phyloP scores from a whole-genome alignment of 2,329 filamentous ascomycete species.

The Fusarium mexicanum region DNA sequence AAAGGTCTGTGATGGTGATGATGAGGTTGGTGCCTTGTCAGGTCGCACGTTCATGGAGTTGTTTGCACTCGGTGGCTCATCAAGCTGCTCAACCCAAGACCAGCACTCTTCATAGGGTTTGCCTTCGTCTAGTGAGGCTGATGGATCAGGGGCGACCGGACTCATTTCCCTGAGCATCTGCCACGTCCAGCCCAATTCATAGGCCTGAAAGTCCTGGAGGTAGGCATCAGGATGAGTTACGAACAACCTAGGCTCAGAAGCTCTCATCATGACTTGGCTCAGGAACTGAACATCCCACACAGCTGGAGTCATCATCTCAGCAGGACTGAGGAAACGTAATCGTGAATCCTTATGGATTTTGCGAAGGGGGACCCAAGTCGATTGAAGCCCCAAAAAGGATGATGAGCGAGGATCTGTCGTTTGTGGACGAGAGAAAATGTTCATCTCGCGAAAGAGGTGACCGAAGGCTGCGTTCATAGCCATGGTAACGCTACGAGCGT shows the following conservation, averaged over 20 bases:
- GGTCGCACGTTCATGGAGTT: slow-evolving; percentile 56
- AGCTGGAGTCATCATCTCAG: slow-evolving; percentile 78
- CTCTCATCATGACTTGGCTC: slow-evolving; percentile 77
- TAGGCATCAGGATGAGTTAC: slow-evolving; percentile 81
- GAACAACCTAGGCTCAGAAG: slow-evolving; percentile 74
- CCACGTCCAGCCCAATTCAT: slow-evolving; percentile 74
- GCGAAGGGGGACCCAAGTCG: slow-evolving; percentile 78
- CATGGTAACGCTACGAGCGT: slow-evolving; percentile 73
- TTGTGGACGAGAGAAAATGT: slow-evolving; percentile 45
- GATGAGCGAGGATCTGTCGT: slow-evolving; percentile 45
- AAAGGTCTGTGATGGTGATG: slow-evolving; percentile 53
- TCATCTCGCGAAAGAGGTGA: slow-evolving; percentile 60
- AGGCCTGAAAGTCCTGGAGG: slow-evolving; percentile 68
- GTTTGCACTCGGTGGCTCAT: slow-evolving; percentile 61
- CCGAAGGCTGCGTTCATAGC: slow-evolving; percentile 72
- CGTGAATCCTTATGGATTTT: slow-evolving; percentile 80
- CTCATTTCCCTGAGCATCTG: slow-evolving; percentile 71
- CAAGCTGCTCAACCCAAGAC: slow-evolving; percentile 72
- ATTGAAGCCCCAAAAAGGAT: slow-evolving; percentile 69
- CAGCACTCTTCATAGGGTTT: slow-evolving; percentile 69
- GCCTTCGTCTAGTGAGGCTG: slow-evolving; percentile 47
- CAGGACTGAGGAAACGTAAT: slow-evolving; percentile 74
- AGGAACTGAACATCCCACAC: slow-evolving; percentile 79
- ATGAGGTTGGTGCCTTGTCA: slow-evolving; percentile 53
- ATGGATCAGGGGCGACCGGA: slow-evolving; percentile 61